Evolutionary conservation across 768 basidiomycete genomes (phyloP).

Genomic region (Pleurotus salmoneostramineus): DNA sequence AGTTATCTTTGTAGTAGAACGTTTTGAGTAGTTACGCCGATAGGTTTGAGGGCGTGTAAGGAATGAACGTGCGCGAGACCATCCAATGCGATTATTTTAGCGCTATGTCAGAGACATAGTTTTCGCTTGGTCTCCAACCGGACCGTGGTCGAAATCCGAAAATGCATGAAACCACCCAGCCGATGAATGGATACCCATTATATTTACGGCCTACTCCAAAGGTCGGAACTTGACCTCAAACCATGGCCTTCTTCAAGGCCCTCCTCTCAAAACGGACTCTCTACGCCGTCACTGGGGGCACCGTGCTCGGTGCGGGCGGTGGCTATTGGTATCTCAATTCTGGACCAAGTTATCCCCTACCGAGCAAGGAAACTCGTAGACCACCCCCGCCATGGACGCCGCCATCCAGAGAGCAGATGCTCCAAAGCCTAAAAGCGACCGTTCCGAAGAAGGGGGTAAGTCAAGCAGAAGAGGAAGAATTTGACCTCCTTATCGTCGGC

Average conservation of each 20-base stretch:
- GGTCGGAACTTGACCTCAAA: neutral
- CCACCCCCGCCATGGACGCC: conserved; percentile 81
- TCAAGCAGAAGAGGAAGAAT: conserved; percentile 43
- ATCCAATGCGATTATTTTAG: too few species aligned
- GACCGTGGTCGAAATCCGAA: neutral
- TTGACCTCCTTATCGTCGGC: conserved; percentile 83
- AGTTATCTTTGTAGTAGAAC: neutral
- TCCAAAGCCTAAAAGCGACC: conserved; percentile 51
- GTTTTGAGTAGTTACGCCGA: too few species aligned
- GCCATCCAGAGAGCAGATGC: conserved; percentile 63
- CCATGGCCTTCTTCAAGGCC: conserved; percentile 31
- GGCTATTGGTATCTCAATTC: conserved; percentile 75
- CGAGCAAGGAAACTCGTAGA: conserved; percentile 62
- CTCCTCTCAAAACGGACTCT: conserved; percentile 57
- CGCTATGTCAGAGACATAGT: neutral
- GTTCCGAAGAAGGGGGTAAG: conserved; percentile 17
- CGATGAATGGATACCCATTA: neutral
- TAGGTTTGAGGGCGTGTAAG: too few species aligned
- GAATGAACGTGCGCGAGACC: neutral
- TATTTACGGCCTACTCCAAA: too few species aligned
- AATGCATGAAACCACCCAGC: neutral
- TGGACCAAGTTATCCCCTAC: conserved; percentile 60
- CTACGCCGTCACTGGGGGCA: conserved; percentile 47
- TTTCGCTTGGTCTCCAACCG: neutral
- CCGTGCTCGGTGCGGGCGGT: conserved; percentile 47